Evolutionary conservation across 108 stramenopile genomes (phyloP), one percentile per base, ranked within the genome.

Genomic region (Aurantiochytrium sp.): DNA sequence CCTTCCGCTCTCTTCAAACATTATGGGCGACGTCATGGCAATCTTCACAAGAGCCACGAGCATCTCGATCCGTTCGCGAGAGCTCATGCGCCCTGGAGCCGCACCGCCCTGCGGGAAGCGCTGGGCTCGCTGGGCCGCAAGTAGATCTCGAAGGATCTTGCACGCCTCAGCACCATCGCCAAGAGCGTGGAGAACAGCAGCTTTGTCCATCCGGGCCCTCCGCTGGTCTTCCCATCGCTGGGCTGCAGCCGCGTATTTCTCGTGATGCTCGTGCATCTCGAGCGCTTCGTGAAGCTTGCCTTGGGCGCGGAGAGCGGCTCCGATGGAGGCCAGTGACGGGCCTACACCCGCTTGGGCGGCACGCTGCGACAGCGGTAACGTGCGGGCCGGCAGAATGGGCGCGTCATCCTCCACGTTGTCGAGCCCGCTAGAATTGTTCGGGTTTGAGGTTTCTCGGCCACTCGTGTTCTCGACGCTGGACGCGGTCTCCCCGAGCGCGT

Each of bases 291-390:
- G 19, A 24, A 48, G 6, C 45, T 81, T 41, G 27, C 45, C 45
- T 48, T 81, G 73, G 10, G 32, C 12, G 2, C 45, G 42, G 27
- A 81, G 73, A 48, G 73, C 39, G 19, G n/a, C 1, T 12, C 73
- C 73, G 17, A 81, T 41, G 45, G 42, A 12, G 10, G 73, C 73
- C n/a, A 81, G 39, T 12, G 42, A 81, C 12, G 73, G 39, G n/a
- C 73, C 73, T 6, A 81, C 73, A 6, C 73, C 73, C 10, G 42
- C 32, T 42, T 81, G 39, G 27, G 73, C 73, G n/a, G 73, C 73
- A 34, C 59, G 27, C 32, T 34, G 59, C 8, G 59, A 65, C 24
- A 19, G 34, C 8, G 12, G 53, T 12, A 21, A 21, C 53, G 12
- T 54, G 21, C 21, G 17, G 21, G 53, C 21, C 17, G 12, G 12